Evolutionary conservation across 129 eudicot genomes (phyloP).

Genomic region (Oenanthe sinensis): DNA sequence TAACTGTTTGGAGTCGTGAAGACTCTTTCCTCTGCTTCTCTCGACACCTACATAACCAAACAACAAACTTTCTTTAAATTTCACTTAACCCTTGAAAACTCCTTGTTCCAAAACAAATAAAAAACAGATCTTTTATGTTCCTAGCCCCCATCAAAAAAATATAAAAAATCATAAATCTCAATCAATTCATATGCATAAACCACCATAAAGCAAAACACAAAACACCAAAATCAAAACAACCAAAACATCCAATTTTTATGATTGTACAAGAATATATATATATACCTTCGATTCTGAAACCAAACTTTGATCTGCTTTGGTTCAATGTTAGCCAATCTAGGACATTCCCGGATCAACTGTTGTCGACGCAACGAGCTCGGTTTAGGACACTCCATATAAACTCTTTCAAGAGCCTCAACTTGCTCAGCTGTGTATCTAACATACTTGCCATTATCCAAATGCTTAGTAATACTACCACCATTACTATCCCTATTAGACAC

Average conservation of each 20-base stretch:
- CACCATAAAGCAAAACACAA: neutral
- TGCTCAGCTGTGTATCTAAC: conserved; percentile 87
- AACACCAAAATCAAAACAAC: neutral
- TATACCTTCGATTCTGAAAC: conserved; percentile 87
- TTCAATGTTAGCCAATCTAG: conserved; percentile 74
- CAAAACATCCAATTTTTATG: neutral
- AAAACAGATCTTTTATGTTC: neutral
- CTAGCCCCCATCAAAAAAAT: neutral
- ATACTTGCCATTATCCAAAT: conserved; percentile 76
- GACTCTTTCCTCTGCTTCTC: conserved; percentile 90
- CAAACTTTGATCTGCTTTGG: conserved; percentile 96
- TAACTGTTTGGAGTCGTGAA: conserved; percentile 68
- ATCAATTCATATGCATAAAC: neutral
- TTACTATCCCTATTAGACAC: conserved; percentile 61
- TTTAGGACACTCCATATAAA: conserved; percentile 84
- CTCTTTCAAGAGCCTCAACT: conserved; percentile 83
- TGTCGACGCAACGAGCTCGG: conserved; percentile 82
- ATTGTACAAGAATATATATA: neutral
- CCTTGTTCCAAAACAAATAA: neutral
- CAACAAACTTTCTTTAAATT: neutral
- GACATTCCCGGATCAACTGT: conserved; percentile 81
- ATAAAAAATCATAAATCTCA: neutral
- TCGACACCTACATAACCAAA: conserved; percentile 45
- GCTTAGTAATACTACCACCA: conserved; percentile 59
- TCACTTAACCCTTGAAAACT: neutral